Evolutionary conservation across 179 eudicot genomes (phyloP), one percentile per base, ranked within the genome.

Genomic region (Vitellaria paradoxa): DNA sequence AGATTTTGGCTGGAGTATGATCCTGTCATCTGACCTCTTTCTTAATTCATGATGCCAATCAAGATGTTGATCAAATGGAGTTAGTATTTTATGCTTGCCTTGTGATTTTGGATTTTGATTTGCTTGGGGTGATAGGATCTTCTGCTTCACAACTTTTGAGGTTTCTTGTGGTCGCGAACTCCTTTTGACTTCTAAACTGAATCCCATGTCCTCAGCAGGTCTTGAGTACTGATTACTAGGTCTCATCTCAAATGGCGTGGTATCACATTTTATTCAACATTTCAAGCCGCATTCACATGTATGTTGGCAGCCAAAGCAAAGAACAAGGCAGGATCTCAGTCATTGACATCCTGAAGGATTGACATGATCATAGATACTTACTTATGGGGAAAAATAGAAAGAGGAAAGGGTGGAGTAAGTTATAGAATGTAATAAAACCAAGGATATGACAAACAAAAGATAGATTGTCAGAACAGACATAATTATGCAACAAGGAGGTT

Each of bases 71-170:
- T 84, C 81, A 42, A 77, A 68, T 5, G 81, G 77, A 55, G 73
- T 83, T 59, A 79, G 86, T 30, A 71, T 40, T 68, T 77, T 84
- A 50, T 59, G 75, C 76, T 84, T 87, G 57, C 87, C 90, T 78
- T 82, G 84, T 23, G 72, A 81, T 78, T 82, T 82, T 64, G 78
- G 76, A 78, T 78, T 73, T 69, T 79, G 78, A 82, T 70, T 76
- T 76, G 83, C 66, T 55, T 68, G 73, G 37, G 87, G 78, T 40
- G 86, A 80, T 66, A 42, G 79, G 70, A 79, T 71, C 73, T 75
- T 86, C 67, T 84, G 92, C 76, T 69, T 83, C n/a, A 79, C 88
- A 75, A 84, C 74, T 76, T 79, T 81, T 37, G 89, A 85, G 56
- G 74, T 70, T 75, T 81, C 86, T 69, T 74, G 77, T 71, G 77